Evolutionary conservation across 306 rosid genomes (phyloP).

Genomic region (cucumber (Cucumis sativus)): Cucumber_9930_V3 NC_026656.2:11436501-11437000

Average conservation of each 20-base stretch:
- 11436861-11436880: constrained; percentile 39
- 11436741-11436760: constrained; percentile 76
- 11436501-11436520: neutral
- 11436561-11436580: neutral
- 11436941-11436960: constrained; percentile 91
- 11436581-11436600: neutral
- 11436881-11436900: constrained; percentile 80
- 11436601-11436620: neutral
- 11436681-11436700: constrained; percentile 40
- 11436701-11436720: constrained; percentile 76
- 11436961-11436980: constrained; percentile 65
- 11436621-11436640: neutral
- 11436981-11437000: constrained; percentile 85
- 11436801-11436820: constrained; percentile 1
- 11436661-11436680: constrained; percentile 58
- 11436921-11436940: constrained; percentile 91
- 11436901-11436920: constrained; percentile 70
- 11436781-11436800: constrained; percentile 15
- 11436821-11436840: constrained; percentile 23
- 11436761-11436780: constrained; percentile 68
- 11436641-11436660: neutral
- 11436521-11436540: neutral
- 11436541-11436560: neutral
- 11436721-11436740: constrained; percentile 88
- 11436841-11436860: constrained; percentile 73